Evolutionary conservation across 345 rosid species (phyloP).

Genomic region (Aegle marmelos): DNA sequence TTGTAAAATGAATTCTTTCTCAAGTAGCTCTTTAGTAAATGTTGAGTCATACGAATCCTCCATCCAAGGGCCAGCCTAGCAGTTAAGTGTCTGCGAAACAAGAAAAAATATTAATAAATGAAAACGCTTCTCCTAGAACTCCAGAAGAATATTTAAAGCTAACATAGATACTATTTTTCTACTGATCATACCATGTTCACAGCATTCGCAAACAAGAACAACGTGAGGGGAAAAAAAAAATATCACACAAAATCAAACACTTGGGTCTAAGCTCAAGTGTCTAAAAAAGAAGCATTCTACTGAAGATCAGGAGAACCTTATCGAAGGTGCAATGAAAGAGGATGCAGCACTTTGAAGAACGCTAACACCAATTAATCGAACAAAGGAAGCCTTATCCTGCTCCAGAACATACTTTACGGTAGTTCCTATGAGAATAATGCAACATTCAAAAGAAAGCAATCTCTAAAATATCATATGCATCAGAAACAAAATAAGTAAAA

Average conservation of each 20-base stretch:
- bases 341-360: conserved; percentile 96
- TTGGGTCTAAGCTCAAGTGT: background rate
- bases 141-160: background rate
- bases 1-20: conserved; percentile 94
- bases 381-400: conserved; percentile 87
- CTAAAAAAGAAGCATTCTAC: background rate
- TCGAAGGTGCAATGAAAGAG: conserved; percentile 89
- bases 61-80: conserved; percentile 88
- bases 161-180: background rate
- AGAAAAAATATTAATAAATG: background rate
- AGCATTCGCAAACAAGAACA: background rate
- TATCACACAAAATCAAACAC: background rate
- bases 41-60: conserved; percentile 92
- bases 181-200: background rate
- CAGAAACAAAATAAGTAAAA: too few species aligned
- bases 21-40: conserved; percentile 80
- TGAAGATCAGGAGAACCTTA: conserved; percentile 48
- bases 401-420: conserved; percentile 94
- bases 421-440: conserved; percentile 56
- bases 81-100: conserved; percentile 68
- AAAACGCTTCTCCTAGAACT: background rate
- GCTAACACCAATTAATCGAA: conserved; percentile 78
- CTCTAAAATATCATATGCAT: conserved; percentile 14
- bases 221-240: background rate
- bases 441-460: conserved; percentile 15